A percentile compares a stretch with the other conserved stretches of the same genome.
phyloP scores from a whole-genome alignment of 2,329 filamentous ascomycete species.

The Trichothecium sympodiale region DNA sequence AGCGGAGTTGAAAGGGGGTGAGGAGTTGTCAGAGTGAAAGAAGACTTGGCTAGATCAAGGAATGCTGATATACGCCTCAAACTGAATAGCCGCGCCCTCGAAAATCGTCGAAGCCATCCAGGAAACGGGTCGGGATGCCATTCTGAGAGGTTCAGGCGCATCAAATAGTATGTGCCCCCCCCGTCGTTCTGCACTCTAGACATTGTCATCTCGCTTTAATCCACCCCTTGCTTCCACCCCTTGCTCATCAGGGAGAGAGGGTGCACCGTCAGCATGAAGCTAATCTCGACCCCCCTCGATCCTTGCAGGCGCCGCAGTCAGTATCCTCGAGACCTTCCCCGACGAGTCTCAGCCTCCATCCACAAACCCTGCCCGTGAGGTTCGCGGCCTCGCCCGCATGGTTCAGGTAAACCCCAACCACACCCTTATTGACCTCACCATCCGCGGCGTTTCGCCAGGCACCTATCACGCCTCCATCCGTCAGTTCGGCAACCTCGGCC shows the following conservation, averaged over 20 bases:
- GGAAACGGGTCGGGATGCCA: slow-evolving; percentile 83
- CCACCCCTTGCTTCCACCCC: no score
- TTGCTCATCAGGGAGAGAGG: no score
- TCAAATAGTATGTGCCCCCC: slow-evolving; percentile 58
- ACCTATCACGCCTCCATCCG: slow-evolving; percentile 77
- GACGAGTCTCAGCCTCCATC: slow-evolving; percentile 36
- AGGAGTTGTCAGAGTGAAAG: neutral
- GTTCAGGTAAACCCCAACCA: slow-evolving; percentile 73
- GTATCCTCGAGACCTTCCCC: slow-evolving; percentile 83
- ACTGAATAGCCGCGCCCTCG: slow-evolving; percentile 60
- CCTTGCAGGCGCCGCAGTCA: slow-evolving; percentile 65
- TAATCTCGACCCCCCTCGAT: neutral
- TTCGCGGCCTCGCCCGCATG: slow-evolving; percentile 84
- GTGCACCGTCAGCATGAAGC: no score
- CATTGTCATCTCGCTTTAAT: slow-evolving; percentile 5
- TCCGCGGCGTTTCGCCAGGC: slow-evolving; percentile 72
- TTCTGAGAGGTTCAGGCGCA: slow-evolving; percentile 77
- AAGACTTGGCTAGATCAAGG: neutral
- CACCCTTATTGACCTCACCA: slow-evolving; percentile 78
- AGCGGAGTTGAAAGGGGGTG: neutral
- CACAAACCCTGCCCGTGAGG: slow-evolving; percentile 38
- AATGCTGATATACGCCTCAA: neutral
- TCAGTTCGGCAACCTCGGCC: slow-evolving; percentile 75
- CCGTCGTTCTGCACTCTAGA: neutral
- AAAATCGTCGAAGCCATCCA: slow-evolving; percentile 84